Evolutionary conservation across 2,329 filamentous ascomycete genomes (phyloP).

Genomic region (Fonsecaea erecta): DNA sequence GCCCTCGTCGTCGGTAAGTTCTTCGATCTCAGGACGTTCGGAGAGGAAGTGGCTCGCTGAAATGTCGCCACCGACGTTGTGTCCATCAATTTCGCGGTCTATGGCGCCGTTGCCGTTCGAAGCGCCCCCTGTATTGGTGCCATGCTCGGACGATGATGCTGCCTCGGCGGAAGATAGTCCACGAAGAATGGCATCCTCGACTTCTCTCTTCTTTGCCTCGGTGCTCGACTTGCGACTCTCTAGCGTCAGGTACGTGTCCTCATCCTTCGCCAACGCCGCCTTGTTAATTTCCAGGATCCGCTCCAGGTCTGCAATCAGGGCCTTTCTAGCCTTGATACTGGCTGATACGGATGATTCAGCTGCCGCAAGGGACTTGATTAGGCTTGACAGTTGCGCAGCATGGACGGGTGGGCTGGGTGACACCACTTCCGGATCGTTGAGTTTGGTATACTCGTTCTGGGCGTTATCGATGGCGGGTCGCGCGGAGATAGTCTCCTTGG

Average conservation of each 20-base stretch:
- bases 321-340: slow-evolving; percentile 81
- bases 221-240: slow-evolving; percentile 70
- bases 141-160: slow-evolving; percentile 51
- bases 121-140: slow-evolving; percentile 26
- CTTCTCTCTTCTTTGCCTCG: slow-evolving; percentile 81
- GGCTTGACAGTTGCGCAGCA: slow-evolving; percentile 82
- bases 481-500: slow-evolving; percentile 71
- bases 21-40: slow-evolving; percentile 36
- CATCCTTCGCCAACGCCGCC: slow-evolving; percentile 70
- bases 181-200: slow-evolving; percentile 89
- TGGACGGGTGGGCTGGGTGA: slow-evolving; percentile 85
- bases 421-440: slow-evolving; percentile 71
- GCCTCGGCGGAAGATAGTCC: slow-evolving; percentile 69
- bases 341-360: slow-evolving; percentile 89
- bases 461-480: slow-evolving; percentile 72
- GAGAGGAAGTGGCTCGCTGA: slow-evolving; percentile 15
- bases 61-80: slow-evolving; percentile 10
- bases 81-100: slow-evolving; percentile 42
- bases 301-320: slow-evolving; percentile 79
- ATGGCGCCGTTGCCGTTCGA: slow-evolving; percentile 39
- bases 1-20: slow-evolving; percentile 34
- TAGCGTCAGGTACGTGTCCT: slow-evolving; percentile 67
- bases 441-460: slow-evolving; percentile 80
- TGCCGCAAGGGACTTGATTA: slow-evolving; percentile 86
- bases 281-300: slow-evolving; percentile 78